Evolutionary conservation across 2,329 filamentous ascomycete genomes (phyloP).

Genomic region (Xylariaceae sp.): DNA sequence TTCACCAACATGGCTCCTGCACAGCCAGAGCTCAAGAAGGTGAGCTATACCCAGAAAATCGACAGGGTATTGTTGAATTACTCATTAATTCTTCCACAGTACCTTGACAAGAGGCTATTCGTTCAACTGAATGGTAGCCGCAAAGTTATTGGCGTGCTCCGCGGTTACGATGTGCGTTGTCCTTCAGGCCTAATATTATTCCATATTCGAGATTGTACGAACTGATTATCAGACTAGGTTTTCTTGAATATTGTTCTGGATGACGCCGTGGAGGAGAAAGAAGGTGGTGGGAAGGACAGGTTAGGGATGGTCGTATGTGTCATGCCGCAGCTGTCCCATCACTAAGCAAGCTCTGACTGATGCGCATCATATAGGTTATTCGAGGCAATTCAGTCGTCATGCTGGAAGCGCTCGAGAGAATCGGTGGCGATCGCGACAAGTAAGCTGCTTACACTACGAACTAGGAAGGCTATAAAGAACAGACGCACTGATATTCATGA

Average conservation of each 20-base stretch:
- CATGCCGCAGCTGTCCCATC: background rate
- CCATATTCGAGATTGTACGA: background rate
- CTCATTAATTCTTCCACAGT: slow-evolving; percentile 60
- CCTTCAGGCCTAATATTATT: background rate
- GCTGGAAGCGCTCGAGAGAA: slow-evolving; percentile 81
- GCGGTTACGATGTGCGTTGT: slow-evolving; percentile 87
- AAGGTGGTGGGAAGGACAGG: slow-evolving; percentile 85
- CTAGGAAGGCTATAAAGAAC: slow-evolving; percentile 16
- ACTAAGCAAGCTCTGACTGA: slow-evolving; percentile 34
- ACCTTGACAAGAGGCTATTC: slow-evolving; percentile 98
- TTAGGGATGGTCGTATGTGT: slow-evolving; percentile 90
- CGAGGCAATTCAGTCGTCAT: slow-evolving; percentile 98
- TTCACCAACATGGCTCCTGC: slow-evolving; percentile 86
- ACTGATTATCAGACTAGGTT: slow-evolving; percentile 63
- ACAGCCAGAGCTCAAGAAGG: slow-evolving; percentile 99
- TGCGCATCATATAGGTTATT: slow-evolving; percentile 69
- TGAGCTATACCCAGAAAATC: slow-evolving; percentile 44
- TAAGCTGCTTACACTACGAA: slow-evolving; percentile 24
- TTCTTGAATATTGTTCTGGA: slow-evolving; percentile 98
- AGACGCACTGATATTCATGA: slow-evolving; percentile 28
- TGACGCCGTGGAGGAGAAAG: slow-evolving; percentile 94
- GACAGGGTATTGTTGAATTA: slow-evolving; percentile 14
- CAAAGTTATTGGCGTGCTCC: slow-evolving; percentile 92
- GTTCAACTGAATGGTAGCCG: slow-evolving; percentile 97
- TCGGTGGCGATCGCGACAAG: slow-evolving; percentile 62